Evolutionary conservation across 306 rosid genomes (phyloP).

Genomic region (Fragaria nilgerrensis): DNA sequence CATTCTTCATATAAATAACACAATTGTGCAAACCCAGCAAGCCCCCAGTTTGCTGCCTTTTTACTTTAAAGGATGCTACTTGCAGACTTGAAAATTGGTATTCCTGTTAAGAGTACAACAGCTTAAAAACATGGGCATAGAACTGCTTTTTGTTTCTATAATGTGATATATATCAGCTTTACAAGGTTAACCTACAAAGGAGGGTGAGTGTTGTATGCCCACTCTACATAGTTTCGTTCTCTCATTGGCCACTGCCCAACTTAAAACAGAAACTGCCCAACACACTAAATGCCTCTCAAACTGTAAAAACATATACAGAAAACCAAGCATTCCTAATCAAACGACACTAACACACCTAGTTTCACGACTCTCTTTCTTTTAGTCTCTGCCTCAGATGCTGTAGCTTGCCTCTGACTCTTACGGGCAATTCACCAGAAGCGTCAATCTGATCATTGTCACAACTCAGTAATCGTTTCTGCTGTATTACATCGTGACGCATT

Average conservation of each 20-base stretch:
- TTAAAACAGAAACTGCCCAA: neutral
- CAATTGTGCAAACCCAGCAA: neutral
- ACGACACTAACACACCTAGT: neutral
- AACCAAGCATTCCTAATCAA: slow-evolving; percentile 20
- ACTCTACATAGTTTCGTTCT: neutral
- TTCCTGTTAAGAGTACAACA: neutral
- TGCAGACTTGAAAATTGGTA: neutral
- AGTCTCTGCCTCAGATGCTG: slow-evolving; percentile 45
- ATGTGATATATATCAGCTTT: slow-evolving; percentile 10
- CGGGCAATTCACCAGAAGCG: slow-evolving; percentile 36
- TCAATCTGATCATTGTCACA: slow-evolving; percentile 25
- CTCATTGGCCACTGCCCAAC: neutral
- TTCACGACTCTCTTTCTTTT: slow-evolving; percentile 49
- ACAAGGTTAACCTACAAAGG: slow-evolving; percentile 23
- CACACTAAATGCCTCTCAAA: slow-evolving; percentile 3
- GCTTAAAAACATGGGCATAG: neutral
- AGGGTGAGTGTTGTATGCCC: slow-evolving; percentile 5
- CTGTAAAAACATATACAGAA: slow-evolving; percentile 27
- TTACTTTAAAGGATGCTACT: neutral
- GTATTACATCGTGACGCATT: slow-evolving; percentile 75
- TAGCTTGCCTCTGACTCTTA: slow-evolving; percentile 36
- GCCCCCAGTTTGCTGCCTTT: neutral
- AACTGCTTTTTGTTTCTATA: slow-evolving; percentile 6
- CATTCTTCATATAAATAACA: neutral
- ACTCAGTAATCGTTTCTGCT: slow-evolving; percentile 43